Base-by-base conservation (phyloP, 1,139 yeast species). In the Blastobotrys malaysiensis region DNA sequence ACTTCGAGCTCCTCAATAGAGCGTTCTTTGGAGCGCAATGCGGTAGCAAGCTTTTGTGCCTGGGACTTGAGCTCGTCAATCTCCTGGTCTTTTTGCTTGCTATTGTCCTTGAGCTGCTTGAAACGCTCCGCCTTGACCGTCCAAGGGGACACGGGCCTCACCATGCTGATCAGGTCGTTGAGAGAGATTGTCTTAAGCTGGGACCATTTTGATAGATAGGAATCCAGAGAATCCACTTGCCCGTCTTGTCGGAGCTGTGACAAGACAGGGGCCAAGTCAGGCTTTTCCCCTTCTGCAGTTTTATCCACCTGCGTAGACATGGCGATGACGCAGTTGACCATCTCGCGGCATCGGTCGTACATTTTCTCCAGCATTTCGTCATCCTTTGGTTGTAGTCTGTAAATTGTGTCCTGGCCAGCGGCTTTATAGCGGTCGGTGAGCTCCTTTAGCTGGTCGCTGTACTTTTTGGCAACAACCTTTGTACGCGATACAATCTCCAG, bases 1-100 rank as follows among this genome's bases (percentile, higher is more conserved):
- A 78, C 70, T 43, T 73, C 72, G 21, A 78, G 65, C 47, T 79
- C 81, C 50, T 75, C 75, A 11, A 79, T 67, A 16, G 64, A 58
- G 48, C 66, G 66, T 48, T 77, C 78, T 45, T 74, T 72, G 20
- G 69, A 68, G 16, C 66, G 55, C 19, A 65, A 53, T 5, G 59
- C 55, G 0, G 66, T 57, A 3, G 65, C 62, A 21, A 67, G 58
- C 43, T 59, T 56, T 36, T 61, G 61, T 20, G 60, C 57, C 45
- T 66, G 67, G 4, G 49, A 27, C n/a, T 61, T 62, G 11, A 69
- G 56, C 14, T 50, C 52, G 11, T 52, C 61, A 14, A 69, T 57
- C 48, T 65, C 65, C 5, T 55, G 53, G 19, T 64, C 52, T 44
- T 61, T 55, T n/a, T 56, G 53, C 3, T 51, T 46, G 43, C 63